Evolutionary conservation across 2,329 filamentous ascomycete species (phyloP), one percentile per base, ranked within the genome.

Genomic region (Alternaria consortialis): DNA sequence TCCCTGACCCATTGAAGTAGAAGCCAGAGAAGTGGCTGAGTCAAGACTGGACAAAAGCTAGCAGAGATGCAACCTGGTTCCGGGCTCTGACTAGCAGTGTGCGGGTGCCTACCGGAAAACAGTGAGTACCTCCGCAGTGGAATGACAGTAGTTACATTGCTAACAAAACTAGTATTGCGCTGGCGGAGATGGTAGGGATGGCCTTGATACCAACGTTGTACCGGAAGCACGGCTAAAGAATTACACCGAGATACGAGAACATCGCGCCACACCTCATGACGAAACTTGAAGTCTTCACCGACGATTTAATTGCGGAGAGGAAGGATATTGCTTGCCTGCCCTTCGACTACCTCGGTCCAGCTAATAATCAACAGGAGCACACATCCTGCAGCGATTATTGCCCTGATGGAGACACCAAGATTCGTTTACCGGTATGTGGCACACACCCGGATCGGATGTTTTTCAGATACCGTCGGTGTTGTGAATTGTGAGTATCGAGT

Each of bases 201-300:
- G 82, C 80, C 1, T 67, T 85, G 7, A 68, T 81, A 1, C 82
- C 4, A 79, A 79, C 81, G 2, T 63, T 85, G 5, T 84, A 85
- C 67, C 70, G 80, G 51, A 73, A 68, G 29, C 85, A 53, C 42
- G 55, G 54, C 15, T 66, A 20, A 50, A 20, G 17, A 34, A 50
- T 84, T 64, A 72, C 48, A 3, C 53, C 64, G 29, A 69, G 74
- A 7, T 72, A 71, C n/a, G 72, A 78, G 23, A 63, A 69, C 20
- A 65, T 71, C 0, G 76, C 76, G 5, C 81, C 81, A 0, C 79
- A 76, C 1, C 79, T 82, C 32, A 82, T 78, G 1, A 80, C 76
- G 57, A 74, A 79, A 12, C 81, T 81, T 56, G 80, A 82, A 54
- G 67, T 82, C 0, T 80, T 82, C 52, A 73, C 71, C 36, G 79